Conservation (phyloP, 768 basidiomycete genomes). For the Naganishia vaughanmartiniae region DNA sequence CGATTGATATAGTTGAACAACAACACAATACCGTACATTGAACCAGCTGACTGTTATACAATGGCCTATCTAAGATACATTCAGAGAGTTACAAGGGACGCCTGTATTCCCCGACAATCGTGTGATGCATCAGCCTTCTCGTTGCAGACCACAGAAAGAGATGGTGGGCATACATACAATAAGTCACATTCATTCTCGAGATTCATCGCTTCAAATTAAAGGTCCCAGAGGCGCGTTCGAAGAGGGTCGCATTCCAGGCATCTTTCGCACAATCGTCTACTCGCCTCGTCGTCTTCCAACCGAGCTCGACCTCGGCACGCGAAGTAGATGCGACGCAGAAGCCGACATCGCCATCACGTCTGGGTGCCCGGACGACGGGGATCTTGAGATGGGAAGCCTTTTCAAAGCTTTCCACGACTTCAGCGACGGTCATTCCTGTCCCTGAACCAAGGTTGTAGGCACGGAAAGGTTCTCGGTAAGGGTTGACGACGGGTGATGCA, state of each 20-base stretch:
- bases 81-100: no score
- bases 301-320: background rate
- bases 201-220: background rate
- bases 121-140: background rate
- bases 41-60: no score
- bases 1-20: no score
- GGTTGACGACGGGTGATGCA: conserved; percentile 50
- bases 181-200: background rate
- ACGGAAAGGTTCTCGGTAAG: conserved; percentile 60
- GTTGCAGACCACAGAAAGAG: background rate
- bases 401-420: background rate
- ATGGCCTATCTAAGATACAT: no score
- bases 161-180: background rate
- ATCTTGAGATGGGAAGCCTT: background rate
- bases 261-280: background rate
- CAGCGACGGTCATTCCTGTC: conserved; percentile 53
- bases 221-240: no score
- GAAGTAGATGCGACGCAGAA: background rate
- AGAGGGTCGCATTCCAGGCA: background rate
- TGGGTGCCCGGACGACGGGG: background rate
- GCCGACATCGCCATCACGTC: background rate
- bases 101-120: no score
- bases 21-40: no score
- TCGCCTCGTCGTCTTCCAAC: background rate
- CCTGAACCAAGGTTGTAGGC: conserved; percentile 97